These are phyloP conservation scores for Fusarium napiforme DNA, from an alignment of 2,329 filamentous ascomycete genomes.

Conservation along the genomic window DNA sequence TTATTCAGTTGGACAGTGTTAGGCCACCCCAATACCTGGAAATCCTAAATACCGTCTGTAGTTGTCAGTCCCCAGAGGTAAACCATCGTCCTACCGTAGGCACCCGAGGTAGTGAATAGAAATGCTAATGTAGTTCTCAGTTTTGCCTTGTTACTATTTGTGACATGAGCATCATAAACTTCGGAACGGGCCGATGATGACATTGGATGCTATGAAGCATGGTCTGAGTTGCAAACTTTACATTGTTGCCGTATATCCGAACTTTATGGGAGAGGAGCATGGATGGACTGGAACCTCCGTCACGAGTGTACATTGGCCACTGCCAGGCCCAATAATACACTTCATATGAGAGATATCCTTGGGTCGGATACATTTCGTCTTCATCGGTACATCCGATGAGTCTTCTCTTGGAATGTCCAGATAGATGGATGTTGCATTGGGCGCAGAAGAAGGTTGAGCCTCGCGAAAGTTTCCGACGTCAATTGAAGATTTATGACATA, in stretches of 20 bases:
- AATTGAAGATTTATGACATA: background rate
- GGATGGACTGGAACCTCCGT: no score
- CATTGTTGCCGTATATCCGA: background rate
- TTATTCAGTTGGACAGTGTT: no score
- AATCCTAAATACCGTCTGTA: rapidly evolving
- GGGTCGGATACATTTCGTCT: rapidly evolving
- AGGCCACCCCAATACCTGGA: rapidly evolving
- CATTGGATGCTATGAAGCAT: background rate
- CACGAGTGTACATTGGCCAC: background rate
- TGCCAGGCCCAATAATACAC: no score
- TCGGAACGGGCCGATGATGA: background rate
- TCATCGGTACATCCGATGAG: background rate
- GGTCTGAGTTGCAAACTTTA: background rate
- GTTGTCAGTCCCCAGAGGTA: background rate
- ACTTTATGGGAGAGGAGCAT: background rate
- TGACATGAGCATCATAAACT: rapidly evolving
- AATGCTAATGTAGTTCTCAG: rapidly evolving
- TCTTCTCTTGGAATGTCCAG: rapidly evolving
- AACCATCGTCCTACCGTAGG: no score
- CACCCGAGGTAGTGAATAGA: rapidly evolving
- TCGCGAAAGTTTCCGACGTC: background rate
- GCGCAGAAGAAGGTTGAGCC: no score
- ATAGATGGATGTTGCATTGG: rapidly evolving
- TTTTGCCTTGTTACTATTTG: background rate
- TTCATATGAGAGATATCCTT: no score